These are phyloP conservation scores for Rhodamnia rubescens DNA, from an alignment of 345 rosid genomes.

Conservation along the genomic window DNA sequence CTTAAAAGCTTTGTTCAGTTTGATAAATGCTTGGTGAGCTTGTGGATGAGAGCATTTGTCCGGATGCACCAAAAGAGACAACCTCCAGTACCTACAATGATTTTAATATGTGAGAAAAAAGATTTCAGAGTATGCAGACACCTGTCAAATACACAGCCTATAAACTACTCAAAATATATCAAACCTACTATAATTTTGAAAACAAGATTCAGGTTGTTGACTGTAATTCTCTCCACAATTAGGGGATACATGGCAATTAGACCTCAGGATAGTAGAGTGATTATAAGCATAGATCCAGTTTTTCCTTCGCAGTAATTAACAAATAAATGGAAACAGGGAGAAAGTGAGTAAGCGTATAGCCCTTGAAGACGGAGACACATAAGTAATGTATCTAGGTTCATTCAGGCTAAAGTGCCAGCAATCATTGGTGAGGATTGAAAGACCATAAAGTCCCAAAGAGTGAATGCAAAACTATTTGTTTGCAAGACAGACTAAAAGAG, in stretches of 20 bases:
- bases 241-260: background rate
- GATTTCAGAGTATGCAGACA: background rate
- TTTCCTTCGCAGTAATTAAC: background rate
- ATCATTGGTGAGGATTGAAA: background rate
- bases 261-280: background rate
- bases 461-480: background rate
- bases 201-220: background rate
- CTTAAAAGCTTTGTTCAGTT: constrained; percentile 79
- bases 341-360: background rate
- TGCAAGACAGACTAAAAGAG: background rate
- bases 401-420: background rate
- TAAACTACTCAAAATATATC: background rate
- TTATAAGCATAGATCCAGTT: background rate
- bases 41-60: constrained; percentile 98
- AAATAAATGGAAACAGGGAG: background rate
- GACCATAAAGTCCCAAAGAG: background rate
- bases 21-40: constrained; percentile 80
- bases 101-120: background rate
- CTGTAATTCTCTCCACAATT: background rate
- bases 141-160: background rate
- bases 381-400: background rate
- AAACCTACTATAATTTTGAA: background rate
- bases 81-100: constrained; percentile 72
- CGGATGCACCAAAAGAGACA: constrained; percentile 91
- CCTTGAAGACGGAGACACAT: background rate